Evolutionary conservation across 2,329 filamentous ascomycete genomes (phyloP), one percentile per base, ranked within the genome.

Genomic region (Blastomyces parvus): DNA sequence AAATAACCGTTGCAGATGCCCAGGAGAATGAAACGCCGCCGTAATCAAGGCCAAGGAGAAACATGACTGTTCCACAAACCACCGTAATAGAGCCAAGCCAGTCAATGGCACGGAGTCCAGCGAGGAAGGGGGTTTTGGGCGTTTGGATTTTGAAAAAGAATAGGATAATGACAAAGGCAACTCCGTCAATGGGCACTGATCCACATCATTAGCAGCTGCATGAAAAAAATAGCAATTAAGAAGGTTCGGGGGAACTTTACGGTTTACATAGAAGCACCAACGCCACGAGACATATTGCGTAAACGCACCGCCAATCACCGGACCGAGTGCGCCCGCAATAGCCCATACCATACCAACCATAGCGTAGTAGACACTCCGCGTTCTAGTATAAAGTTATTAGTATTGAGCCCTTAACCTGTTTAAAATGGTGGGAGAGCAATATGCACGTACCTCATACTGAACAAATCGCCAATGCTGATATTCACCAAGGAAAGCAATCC

Each of bases 31-130:
- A 80, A 59, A 90, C 83, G 59, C 90, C 91, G 62, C 91, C 91
- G 66, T 92, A 90, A 70, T 95, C 88, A 13, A 96, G 84, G 0
- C 90, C 91, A 52, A 96, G 85, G 3, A 96, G 84, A 67, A 95
- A 81, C 89, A 95, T 93, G 22, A 95, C 80, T 0, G 89, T 91
- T 25, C 88, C 90, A 52, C 88, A 88, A 33, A 92, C 82, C 71
- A 94, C 84, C 40, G 81, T 77, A 36, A 86, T 67, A 0, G 80
- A 81, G 22, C 85, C 85, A 14, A 82, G 67, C 85, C 85, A 87
- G 72, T 87, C 85, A 66, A 87, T 84, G 5, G 82, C 81, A 65
- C 82, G 83, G 52, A 87, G 70, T 7, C 84, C 84, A n/a, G 81
- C 78, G 53, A 79, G 64, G 6, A 87, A 72, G 0, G 83, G 82